Evolutionary conservation across 2,329 filamentous ascomycete species (phyloP), one percentile per base, ranked within the genome.

Genomic region (Helotiales sp.): DNA sequence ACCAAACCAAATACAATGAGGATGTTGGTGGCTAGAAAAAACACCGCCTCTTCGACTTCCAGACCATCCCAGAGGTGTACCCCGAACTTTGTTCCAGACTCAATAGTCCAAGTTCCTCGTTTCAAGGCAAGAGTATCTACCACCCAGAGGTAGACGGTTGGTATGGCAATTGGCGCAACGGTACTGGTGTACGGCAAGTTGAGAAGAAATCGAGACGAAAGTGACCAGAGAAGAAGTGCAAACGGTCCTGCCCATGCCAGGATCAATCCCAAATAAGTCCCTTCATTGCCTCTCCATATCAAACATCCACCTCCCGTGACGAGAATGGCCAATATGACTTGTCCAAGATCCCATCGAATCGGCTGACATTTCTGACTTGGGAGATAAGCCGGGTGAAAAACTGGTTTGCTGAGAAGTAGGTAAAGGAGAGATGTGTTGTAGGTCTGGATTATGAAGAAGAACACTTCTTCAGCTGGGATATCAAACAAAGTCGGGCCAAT

Each of bases 401-500:
- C 74, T 1, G 85, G 81, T 76, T 91, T 92, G 78, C 85, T 91
- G 22, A 89, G 77, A 1, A 92, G 78, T 10, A 91, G 82, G 73
- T 93, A 93, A 8, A 93, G 76, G 59, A 92, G 78, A 0, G 87
- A 84, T 0, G 90, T 92, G 74, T 87, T 91, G 77, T 91, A 93
- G 1, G 91, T 93, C 78, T 93, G 91, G 26, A 93, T 86, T 22
- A 91, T 79, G 76, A 93, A 93, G 82, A 93, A 93, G 79, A 93
- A 93, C 4, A 93, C 78, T 76, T 93, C 91, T 74, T 93, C 91
- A 4, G 84, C 77, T 0, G 91, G 91, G 20, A 93, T 91, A n/a
- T 81, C 80, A 72, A 86, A 86, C 17, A 92, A 75, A 1, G 82
- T 89, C 0, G 83, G 83, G 0, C 91, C 91, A 40, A 90, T 74